Base-by-base conservation (phyloP, 1,284 basidiomycete species). In the Trichosporon ovoides region DNA sequence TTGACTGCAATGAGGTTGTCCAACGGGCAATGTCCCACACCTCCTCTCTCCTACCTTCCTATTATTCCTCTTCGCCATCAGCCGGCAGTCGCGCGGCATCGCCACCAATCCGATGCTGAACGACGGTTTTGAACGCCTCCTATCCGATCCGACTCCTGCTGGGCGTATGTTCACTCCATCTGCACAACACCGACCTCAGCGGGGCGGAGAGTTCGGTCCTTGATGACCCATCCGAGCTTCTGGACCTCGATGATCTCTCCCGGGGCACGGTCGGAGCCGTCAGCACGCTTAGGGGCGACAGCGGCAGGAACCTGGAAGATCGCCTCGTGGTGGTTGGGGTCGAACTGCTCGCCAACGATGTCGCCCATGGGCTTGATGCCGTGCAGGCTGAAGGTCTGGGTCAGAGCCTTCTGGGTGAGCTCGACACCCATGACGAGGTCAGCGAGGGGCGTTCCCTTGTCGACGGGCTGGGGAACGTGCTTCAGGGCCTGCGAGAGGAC, bases 261-360 rank as follows among this genome's bases (percentile, higher is more conserved):
- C 1, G 91, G 85, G 72, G 87, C 87, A 54, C 64, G 68, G 28
- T 62, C 58, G 20, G 46, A 50, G 11, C 71, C 72, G 53, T 71
- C 67, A 18, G 48, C 49, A 79, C 91, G 93, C 38, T 84, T 89
- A 12, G 81, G 80, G 57, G 95, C 84, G 24, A 67, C 66, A 43
- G 66, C 68, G 19, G 68, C 65, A 16, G 94, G 93, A 19, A 86
- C 90, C 80, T 95, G 91, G 80, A 91, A 98, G 34, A 96, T 82
- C 7, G 96, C 95, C 79, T 98, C 95, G 74, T 98, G 95, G 50
- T 82, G 78, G 77, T 95, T 96, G 33, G 95, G 95, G 78, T 98
- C 92, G 70, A 98, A 98, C 69, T 81, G 82, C 74, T 96, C 89
- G 56, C 94, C 95, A 0, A 85, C 87, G 6, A 56, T 52, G 22